A percentile compares a stretch with the other conserved stretches of the same genome.
Conservation (phyloP, 73 alveolate genomes). For the Paramecium octaurelia region DNA sequence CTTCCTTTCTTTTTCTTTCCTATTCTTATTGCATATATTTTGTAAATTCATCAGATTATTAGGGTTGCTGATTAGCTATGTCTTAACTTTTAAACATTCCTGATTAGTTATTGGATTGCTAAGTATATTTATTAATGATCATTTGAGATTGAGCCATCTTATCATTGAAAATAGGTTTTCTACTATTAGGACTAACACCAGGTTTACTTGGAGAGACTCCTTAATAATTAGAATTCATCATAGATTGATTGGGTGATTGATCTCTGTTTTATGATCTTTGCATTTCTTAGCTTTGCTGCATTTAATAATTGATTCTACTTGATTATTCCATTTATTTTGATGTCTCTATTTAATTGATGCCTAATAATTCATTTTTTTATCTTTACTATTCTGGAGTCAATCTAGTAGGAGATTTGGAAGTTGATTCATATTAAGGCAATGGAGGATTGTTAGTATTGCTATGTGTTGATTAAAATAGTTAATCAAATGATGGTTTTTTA, state of each 20-base stretch:
- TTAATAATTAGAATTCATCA: neutral
- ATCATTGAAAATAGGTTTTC: neutral
- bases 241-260: neutral
- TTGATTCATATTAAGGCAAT: neutral
- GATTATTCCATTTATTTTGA: neutral
- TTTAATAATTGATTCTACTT: neutral
- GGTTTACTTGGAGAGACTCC: neutral
- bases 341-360: neutral
- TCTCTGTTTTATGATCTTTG: neutral
- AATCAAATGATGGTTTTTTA: neutral
- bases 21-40: neutral
- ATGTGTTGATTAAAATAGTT: neutral
- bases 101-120: neutral
- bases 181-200: neutral
- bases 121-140: neutral
- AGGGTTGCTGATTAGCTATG: neutral
- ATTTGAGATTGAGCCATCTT: neutral
- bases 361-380: neutral
- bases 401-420: neutral
- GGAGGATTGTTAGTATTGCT: neutral
- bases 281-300: neutral
- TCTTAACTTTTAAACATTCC: neutral
- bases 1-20: neutral
- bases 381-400: conserved; percentile 9
- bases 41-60: neutral